Conservation (phyloP, 495 filamentous ascomycete genomes). For the Cudoniella acicularis region DNA sequence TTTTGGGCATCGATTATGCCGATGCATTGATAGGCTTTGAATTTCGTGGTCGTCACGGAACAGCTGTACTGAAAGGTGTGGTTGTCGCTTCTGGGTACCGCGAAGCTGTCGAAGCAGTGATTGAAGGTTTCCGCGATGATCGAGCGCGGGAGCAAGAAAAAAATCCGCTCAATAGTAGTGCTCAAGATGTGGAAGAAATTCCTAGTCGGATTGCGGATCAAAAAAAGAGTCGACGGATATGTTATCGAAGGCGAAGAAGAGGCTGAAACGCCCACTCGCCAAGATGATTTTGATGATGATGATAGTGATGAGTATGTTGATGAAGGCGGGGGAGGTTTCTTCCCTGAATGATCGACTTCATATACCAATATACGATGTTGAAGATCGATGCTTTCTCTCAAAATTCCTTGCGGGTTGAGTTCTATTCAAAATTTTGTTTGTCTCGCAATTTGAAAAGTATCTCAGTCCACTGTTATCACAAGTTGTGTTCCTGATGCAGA, state of each 20-base stretch:
- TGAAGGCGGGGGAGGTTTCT: constrained; percentile 23
- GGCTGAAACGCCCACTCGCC: constrained; percentile 17
- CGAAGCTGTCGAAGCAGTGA: neutral
- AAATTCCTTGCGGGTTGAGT: too few relatives aligned
- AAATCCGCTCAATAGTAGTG: constrained; percentile 50
- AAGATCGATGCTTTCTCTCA: too few relatives aligned
- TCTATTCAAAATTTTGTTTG: too few relatives aligned
- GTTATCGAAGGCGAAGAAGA: constrained; percentile 43
- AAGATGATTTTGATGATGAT: constrained; percentile 27
- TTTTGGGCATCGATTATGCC: constrained; percentile 81
- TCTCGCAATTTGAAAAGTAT: too few relatives aligned
- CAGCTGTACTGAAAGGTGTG: constrained; percentile 33
- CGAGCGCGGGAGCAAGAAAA: constrained; percentile 52
- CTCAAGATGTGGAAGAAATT: constrained; percentile 75
- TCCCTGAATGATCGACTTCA: constrained; percentile 24
- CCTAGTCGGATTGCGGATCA: constrained; percentile 70
- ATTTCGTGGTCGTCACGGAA: constrained; percentile 78
- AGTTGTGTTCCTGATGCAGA: too few relatives aligned
- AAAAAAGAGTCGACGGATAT: constrained; percentile 68
- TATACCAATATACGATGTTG: too few relatives aligned
- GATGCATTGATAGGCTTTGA: constrained; percentile 88
- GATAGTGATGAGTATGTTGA: constrained; percentile 31
- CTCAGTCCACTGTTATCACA: too few relatives aligned
- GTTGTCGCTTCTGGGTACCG: neutral
- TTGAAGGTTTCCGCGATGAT: constrained; percentile 26